Evolutionary conservation across 139 green algal species (phyloP).

Genomic region (Closterium sp.): DNA sequence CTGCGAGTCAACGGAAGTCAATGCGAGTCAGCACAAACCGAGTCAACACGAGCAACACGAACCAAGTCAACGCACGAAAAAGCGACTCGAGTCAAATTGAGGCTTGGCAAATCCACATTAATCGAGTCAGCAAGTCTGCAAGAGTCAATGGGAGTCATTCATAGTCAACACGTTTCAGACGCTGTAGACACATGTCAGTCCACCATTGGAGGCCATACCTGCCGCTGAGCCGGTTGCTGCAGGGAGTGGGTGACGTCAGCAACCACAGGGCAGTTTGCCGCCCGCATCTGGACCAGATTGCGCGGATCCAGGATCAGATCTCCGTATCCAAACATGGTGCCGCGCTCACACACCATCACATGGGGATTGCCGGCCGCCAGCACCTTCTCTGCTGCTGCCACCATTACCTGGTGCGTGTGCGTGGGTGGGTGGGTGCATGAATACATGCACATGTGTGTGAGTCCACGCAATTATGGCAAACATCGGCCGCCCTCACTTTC

Average conservation of each 20-base stretch:
- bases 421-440: background rate
- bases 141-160: background rate
- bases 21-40: no score
- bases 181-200: no score
- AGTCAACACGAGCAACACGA: no score
- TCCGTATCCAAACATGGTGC: slow-evolving; percentile 78
- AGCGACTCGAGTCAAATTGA: no score
- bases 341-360: slow-evolving; percentile 75
- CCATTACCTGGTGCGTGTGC: slow-evolving; percentile 59
- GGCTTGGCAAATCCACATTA: no score
- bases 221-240: slow-evolving; percentile 64
- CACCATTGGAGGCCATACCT: background rate
- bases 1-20: no score
- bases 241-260: slow-evolving; percentile 72
- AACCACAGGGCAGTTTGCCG: slow-evolving; percentile 65
- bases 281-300: slow-evolving; percentile 70
- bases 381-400: slow-evolving; percentile 69
- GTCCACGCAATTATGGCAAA: no score
- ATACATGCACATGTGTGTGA: no score
- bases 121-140: background rate
- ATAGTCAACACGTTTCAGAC: background rate
- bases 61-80: no score
- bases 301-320: slow-evolving; percentile 70
- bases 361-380: slow-evolving; percentile 68
- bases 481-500: slow-evolving; percentile 65